Conservation (phyloP, 2,329 filamentous ascomycete genomes). For the Alternaria incomplexa region DNA sequence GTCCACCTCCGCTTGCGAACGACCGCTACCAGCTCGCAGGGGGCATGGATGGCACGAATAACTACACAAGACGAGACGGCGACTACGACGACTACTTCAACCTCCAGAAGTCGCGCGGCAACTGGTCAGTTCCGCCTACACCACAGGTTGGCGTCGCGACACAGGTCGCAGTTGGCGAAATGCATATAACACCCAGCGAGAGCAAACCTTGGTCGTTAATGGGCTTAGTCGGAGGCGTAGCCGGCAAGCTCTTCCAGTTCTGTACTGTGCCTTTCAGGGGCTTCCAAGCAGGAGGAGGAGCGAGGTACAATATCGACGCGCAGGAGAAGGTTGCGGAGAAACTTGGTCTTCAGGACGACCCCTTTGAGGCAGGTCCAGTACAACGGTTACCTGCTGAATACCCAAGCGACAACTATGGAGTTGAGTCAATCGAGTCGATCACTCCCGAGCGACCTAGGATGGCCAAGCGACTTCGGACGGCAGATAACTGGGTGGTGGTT, state of each 20-base stretch:
- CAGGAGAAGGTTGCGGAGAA: slow-evolving; percentile 35
- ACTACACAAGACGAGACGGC: slow-evolving; percentile 46
- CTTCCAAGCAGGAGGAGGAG: slow-evolving; percentile 85
- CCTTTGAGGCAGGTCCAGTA: slow-evolving; percentile 23
- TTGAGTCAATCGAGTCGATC: slow-evolving; percentile 53
- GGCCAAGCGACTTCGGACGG: slow-evolving; percentile 57
- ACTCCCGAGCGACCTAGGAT: slow-evolving; percentile 52
- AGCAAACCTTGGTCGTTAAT: slow-evolving; percentile 54
- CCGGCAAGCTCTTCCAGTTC: slow-evolving; percentile 84
- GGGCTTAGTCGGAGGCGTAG: slow-evolving; percentile 68
- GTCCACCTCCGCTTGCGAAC: slow-evolving; percentile 57
- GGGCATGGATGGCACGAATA: slow-evolving; percentile 56
- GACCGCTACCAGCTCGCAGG: slow-evolving; percentile 57
- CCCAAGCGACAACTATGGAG: slow-evolving; percentile 57
- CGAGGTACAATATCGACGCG: slow-evolving; percentile 67
- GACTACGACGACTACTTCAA: slow-evolving; percentile 52
- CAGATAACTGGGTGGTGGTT: slow-evolving; percentile 57
- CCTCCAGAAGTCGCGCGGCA: slow-evolving; percentile 45
- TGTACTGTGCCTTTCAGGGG: slow-evolving; percentile 78
- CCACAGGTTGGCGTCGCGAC: slow-evolving; percentile 23
- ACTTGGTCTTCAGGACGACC: slow-evolving; percentile 31
- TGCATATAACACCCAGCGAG: slow-evolving; percentile 26
- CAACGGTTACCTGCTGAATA: slow-evolving; percentile 58
- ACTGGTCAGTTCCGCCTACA: slow-evolving; percentile 42
- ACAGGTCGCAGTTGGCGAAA: slow-evolving; percentile 15